Base-by-base conservation (phyloP, 192 early-diverging fungal genomes). In the Tieghemiomyces parasiticus region DNA sequence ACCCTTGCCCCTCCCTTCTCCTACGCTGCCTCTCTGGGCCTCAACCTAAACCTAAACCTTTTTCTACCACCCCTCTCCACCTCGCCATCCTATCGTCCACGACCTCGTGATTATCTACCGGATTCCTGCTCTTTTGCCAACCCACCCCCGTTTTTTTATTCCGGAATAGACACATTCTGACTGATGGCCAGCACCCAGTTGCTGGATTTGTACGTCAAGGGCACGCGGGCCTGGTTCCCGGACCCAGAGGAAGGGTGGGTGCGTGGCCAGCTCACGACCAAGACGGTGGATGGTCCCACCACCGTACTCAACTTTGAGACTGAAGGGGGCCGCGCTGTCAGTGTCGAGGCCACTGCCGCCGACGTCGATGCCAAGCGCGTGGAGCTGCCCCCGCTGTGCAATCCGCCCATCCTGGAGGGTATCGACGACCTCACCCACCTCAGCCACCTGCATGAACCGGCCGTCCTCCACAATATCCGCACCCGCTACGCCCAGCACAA, bases 381-480 rank as follows among this genome's bases (percentile, higher is more conserved):
- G 64, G 78, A 80, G 32, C 74, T 99, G 16, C 95, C 95, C 25
- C 92, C 92, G 30, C 73, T 99, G 51, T 79, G 90, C 70, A 99
- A 99, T 64, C 92, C 95, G 22, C 91, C 92, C 13, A 77, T 85
- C 51, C 69, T 93, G 47, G 89, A 91, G 65, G 84, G 86, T 48
- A 86, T 82, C 53, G 91, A 96, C 67, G 92, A 96, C 66, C 71
- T 96, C 72, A 89, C 92, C n/a, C 88, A 80, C 63, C 78, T 96
- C n/a, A 89, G 86, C 55, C 87, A 97, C 67, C 80, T 99, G 45
- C 91, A 99, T 77, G 93, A 97, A 77, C 90, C 87, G 30, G 85
- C 84, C 31, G 95, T 99, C 2, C 81, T 99, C 34, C 86, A 95
- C 73, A 94, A 90, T 63, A 85, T 99, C 70, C 77, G 75, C 38